Conservation (phyloP, 208 protist species). For the Vickermania ingenoplastis region DNA sequence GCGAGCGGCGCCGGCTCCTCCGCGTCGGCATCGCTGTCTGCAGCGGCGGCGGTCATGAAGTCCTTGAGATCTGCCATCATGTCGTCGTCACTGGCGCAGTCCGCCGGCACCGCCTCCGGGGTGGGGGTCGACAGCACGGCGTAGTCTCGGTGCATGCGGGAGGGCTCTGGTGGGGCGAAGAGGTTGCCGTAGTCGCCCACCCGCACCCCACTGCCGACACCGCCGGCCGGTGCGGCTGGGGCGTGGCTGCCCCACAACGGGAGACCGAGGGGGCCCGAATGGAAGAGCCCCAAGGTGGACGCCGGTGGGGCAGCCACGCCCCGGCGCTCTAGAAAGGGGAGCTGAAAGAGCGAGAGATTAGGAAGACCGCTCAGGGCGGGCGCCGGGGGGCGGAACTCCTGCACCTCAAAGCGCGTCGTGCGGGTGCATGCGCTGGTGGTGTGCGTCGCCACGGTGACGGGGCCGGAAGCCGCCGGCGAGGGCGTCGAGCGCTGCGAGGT, state of each 20-base stretch:
- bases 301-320: neutral
- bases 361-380: neutral
- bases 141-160: neutral
- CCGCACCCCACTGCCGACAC: neutral
- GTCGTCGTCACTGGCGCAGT: neutral
- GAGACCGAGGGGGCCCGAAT: neutral
- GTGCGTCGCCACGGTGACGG: neutral
- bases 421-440: neutral
- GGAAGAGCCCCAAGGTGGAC: neutral
- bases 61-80: neutral
- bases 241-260: neutral
- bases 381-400: neutral
- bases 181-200: neutral
- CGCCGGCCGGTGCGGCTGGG: neutral
- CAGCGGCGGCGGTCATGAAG: neutral
- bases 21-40: neutral
- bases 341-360: neutral
- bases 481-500: neutral
- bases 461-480: neutral
- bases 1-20: too few relatives aligned
- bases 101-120: neutral
- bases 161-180: neutral
- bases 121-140: too few relatives aligned
- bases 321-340: neutral
- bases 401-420: neutral